phyloP scores from a whole-genome alignment of 352 stramenopile species.

The Halophytophthora batemanensis region DNA sequence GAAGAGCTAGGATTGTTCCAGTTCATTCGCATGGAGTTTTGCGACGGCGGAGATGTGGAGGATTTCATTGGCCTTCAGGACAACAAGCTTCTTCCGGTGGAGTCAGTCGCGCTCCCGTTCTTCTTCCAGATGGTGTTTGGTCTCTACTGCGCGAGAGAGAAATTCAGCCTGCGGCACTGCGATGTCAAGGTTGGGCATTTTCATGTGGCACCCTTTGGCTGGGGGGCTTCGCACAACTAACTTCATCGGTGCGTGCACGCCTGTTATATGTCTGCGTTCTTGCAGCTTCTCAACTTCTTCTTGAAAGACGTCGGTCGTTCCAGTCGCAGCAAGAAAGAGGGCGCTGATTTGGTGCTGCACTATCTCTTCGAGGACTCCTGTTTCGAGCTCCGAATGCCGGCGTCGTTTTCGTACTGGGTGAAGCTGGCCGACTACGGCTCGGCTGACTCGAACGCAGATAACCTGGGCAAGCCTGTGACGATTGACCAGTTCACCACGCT shows the following conservation, averaged over 20 bases:
- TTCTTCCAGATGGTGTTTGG: conserved; percentile 98
- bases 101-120: conserved; percentile 67
- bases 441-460: conserved; percentile 86
- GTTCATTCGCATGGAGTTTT: conserved; percentile 99
- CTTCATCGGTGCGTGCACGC: conserved; percentile 1
- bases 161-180: conserved; percentile 95
- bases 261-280: not conserved
- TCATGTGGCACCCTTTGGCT: not conserved
- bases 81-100: conserved; percentile 52
- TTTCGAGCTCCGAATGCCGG: conserved; percentile 61
- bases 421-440: conserved; percentile 99
- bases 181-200: conserved; percentile 91
- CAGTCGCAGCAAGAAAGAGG: conserved; percentile 26
- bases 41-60: conserved; percentile 94
- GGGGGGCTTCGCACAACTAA: not conserved
- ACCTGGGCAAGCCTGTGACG: conserved; percentile 88
- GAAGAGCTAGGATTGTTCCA: conserved; percentile 68
- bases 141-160: conserved; percentile 89
- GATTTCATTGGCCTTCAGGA: conserved; percentile 90
- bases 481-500: conserved; percentile 97
- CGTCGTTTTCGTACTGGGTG: conserved; percentile 80
- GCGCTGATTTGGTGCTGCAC: conserved; percentile 40
- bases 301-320: conserved; percentile 75
- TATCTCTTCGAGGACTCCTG: conserved; percentile 55
- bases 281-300: conserved; percentile 97